phyloP scores from a whole-genome alignment of 179 eudicot genomes.

The Gypsophila paniculata region DNA sequence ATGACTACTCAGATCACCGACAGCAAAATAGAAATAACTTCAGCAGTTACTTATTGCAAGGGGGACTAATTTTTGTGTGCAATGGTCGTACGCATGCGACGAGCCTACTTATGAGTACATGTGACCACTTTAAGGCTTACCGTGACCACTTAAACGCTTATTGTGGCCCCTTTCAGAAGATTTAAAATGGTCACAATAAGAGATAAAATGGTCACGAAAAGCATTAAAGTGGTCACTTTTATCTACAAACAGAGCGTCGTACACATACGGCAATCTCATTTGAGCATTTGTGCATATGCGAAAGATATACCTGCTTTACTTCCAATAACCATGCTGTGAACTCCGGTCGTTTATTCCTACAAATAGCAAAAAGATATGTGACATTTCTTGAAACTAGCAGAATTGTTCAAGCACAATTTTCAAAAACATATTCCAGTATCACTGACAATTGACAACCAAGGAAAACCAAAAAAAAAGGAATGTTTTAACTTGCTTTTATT shows the following conservation, averaged over 20 bases:
- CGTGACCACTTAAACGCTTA: no score
- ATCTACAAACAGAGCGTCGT: no score
- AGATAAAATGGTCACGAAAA: no score
- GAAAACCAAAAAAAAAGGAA: not conserved
- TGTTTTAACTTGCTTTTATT: not conserved
- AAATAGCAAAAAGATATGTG: constrained; percentile 19
- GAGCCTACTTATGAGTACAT: no score
- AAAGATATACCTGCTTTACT: constrained; percentile 63
- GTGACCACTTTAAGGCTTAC: no score
- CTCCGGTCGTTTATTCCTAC: constrained; percentile 92
- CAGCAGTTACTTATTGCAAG: not conserved
- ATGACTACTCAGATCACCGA: not conserved
- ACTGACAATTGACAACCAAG: not conserved
- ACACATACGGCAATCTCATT: no score
- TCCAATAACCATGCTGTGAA: constrained; percentile 88
- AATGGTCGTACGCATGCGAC: no score
- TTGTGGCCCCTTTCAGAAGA: no score
- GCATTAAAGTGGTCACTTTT: no score
- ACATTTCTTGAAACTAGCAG: constrained; percentile 10
- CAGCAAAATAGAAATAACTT: not conserved
- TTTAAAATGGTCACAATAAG: no score
- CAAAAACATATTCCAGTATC: not conserved
- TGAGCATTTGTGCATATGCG: not conserved
- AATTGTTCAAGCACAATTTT: not conserved
- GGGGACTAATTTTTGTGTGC: not conserved